Percentiles rank a stretch among this genome's conserved stretches.
Conservation (phyloP, 192 early-diverging fungal species). For the Mortierella alpina region DNA sequence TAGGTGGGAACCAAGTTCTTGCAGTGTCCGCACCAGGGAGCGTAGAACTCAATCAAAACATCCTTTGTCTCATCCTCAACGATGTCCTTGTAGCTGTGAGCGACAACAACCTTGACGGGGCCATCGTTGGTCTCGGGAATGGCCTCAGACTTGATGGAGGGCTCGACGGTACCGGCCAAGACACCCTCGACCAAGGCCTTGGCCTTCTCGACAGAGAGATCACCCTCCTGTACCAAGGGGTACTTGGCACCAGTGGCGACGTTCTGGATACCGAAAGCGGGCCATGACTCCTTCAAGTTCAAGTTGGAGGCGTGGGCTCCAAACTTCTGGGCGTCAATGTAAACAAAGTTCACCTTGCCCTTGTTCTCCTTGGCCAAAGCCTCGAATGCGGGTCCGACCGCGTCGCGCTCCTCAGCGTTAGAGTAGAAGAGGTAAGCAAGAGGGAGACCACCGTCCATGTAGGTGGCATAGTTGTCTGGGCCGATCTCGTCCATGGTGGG, state of each 20-base stretch:
- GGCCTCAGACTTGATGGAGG: constrained; percentile 84
- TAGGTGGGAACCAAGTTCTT: constrained; percentile 80
- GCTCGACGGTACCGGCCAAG: constrained; percentile 73
- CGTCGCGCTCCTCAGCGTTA: constrained; percentile 67
- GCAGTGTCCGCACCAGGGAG: constrained; percentile 90
- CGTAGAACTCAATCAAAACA: constrained; percentile 95
- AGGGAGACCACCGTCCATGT: constrained; percentile 89
- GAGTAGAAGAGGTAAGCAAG: constrained; percentile 90
- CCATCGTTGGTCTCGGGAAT: constrained; percentile 88
- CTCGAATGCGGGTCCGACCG: constrained; percentile 70
- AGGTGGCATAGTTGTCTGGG: constrained; percentile 88
- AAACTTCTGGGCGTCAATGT: constrained; percentile 90
- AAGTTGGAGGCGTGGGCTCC: constrained; percentile 88
- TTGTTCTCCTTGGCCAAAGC: constrained; percentile 84
- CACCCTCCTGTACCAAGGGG: constrained; percentile 82
- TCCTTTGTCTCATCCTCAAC: constrained; percentile 85
- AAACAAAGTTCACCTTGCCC: constrained; percentile 92
- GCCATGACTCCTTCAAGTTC: constrained; percentile 92
- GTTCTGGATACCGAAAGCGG: constrained; percentile 92
- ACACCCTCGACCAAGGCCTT: constrained; percentile 73
- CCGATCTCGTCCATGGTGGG: constrained; percentile 92
- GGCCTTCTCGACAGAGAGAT: constrained; percentile 70
- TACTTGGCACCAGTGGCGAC: constrained; percentile 81
- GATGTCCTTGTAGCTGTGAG: constrained; percentile 81
- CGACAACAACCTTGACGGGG: constrained; percentile 92